A percentile compares a stretch with the other conserved stretches of the same genome.
These are phyloP conservation scores for Mycena venus DNA, from an alignment of 768 basidiomycete species.

Conservation along the genomic window DNA sequence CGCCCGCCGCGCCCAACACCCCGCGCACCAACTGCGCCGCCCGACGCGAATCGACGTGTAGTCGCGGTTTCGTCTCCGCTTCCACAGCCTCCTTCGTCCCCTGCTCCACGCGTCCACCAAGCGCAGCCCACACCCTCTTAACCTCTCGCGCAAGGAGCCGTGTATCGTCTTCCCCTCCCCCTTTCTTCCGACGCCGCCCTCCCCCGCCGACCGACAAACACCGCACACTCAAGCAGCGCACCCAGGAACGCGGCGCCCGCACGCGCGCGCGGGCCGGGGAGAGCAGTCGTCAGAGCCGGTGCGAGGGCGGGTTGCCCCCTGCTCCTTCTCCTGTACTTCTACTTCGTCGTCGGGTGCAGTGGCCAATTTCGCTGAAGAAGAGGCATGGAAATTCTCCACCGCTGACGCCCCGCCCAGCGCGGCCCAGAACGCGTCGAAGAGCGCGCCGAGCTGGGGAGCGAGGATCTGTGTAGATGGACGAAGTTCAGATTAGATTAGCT, in stretches of 20 bases:
- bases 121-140: conserved; percentile 24
- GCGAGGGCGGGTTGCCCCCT: conserved; percentile 4
- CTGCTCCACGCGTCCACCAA: background rate
- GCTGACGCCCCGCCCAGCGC: conserved; percentile 67
- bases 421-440: conserved; percentile 85
- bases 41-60: conserved; percentile 19
- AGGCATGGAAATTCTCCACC: too few species aligned
- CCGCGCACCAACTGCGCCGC: conserved; percentile 15
- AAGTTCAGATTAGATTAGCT: background rate
- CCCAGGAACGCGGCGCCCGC: conserved; percentile 30
- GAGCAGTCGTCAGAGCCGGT: conserved; percentile 28
- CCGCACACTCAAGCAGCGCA: conserved; percentile 30
- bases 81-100: background rate
- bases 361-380: too few species aligned
- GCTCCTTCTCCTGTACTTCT: too few species aligned
- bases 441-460: conserved; percentile 28
- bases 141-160: conserved; percentile 21
- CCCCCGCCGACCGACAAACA: conserved; percentile 23
- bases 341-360: too few species aligned
- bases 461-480: conserved; percentile 44
- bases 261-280: conserved; percentile 26
- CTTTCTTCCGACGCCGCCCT: background rate
- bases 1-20: conserved; percentile 51
- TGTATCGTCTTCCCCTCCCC: background rate
- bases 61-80: background rate